A percentile compares a stretch with the other conserved stretches of the same genome.
phyloP scores from a whole-genome alignment of 2,329 filamentous ascomycete species.

The Domatiomyces catenatus region DNA sequence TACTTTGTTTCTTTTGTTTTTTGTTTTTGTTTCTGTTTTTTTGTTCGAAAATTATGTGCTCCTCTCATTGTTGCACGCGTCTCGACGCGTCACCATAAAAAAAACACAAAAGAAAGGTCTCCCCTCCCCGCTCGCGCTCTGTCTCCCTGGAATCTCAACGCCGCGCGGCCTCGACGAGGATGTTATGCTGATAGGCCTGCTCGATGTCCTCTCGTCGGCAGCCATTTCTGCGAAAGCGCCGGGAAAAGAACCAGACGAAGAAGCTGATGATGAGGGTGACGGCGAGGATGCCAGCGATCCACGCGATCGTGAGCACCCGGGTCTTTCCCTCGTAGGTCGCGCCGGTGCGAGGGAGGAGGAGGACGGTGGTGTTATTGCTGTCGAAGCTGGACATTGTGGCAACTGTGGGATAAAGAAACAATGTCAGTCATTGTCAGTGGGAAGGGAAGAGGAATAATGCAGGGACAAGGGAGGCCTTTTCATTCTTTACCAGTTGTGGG shows the following conservation, averaged over 20 bases:
- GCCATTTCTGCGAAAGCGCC: neutral
- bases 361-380: neutral
- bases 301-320: neutral
- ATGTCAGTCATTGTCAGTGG: neutral
- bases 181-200: neutral
- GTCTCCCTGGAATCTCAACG: no score
- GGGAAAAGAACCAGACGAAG: neutral
- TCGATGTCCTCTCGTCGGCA: neutral
- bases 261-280: neutral
- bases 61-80: no score
- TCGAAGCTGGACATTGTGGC: neutral
- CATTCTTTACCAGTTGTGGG: neutral
- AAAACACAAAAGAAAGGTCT: no score
- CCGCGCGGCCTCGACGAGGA: neutral
- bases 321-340: neutral
- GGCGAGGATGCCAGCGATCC: neutral
- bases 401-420: neutral
- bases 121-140: no score
- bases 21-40: no score
- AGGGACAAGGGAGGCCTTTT: neutral
- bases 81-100: no score
- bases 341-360: neutral
- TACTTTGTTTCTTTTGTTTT: no score
- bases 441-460: neutral
- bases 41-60: no score